Base-by-base conservation (phyloP, 352 stramenopile species). In the Globisporangium splendens region DNA sequence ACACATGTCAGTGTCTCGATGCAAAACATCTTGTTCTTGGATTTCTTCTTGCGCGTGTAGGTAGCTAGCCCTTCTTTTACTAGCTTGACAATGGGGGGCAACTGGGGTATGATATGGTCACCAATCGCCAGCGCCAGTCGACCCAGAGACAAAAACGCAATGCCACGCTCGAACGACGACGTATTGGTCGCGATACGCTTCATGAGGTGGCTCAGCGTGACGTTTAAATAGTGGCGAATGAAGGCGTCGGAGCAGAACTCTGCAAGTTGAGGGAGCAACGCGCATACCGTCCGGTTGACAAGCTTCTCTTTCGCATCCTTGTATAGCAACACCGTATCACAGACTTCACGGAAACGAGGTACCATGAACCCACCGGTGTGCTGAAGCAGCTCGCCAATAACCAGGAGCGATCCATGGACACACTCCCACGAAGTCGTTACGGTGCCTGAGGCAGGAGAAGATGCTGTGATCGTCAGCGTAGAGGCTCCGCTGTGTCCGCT, bases 361-460 rank as follows among this genome's bases (percentile, higher is more conserved):
- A 98, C 75, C 85, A 99, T 98, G 68, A 99, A 99, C n/a, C 83
- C 71, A 1, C 93, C 84, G 5, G 96, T 97, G 65, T 98, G 89
- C 11, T 96, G 77, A 31, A 99, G 76, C 58, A 99, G 84, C 53
- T 98, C 93, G 28, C 86, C 83, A 21, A 99, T 91, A 10, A 98
- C 91, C 0, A 99, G 72, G 20, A 99, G 72, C 8, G 95, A 98
- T 12, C 97, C 97, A 66, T 99, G 97, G 0, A 92, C 81, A 39
- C 75, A 84, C 50, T 91, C 83, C 83, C 83, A 92, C 6, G 83
- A 77, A 2, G 78, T 66, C 28, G 72, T 47, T 6, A 63, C 46
- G 2, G 64, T 53, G 49, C 47, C 61, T 46, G 38, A 48, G 18
- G 53, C 11, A 11, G 21, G n/a, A 54, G 51, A 11, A n/a, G 59